phyloP scores from a whole-genome alignment of 495 filamentous ascomycete species.

The Daldinia caldariorum region DNA sequence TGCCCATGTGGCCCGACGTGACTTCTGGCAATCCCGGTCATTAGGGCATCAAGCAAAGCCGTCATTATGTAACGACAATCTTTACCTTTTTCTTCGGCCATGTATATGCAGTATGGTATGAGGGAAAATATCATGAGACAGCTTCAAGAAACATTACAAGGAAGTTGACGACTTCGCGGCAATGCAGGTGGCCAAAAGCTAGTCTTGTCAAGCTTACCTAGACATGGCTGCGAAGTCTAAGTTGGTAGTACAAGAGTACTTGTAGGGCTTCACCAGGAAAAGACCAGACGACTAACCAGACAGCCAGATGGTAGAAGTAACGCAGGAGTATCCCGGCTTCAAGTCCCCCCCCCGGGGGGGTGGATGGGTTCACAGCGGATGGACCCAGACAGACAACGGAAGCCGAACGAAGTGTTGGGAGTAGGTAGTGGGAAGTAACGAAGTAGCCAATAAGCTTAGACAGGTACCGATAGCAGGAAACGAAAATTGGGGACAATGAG shows the following conservation, averaged over 20 bases:
- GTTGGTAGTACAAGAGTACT: conserved; percentile 37
- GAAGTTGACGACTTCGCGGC: conserved; percentile 46
- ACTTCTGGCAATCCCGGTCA: conserved; percentile 49
- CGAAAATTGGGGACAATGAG: conserved; percentile 44
- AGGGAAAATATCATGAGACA: conserved; percentile 49
- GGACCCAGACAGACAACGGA: conserved; percentile 41
- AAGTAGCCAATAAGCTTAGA: conserved; percentile 41
- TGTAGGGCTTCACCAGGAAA: conserved; percentile 38
- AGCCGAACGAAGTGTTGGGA: conserved; percentile 45
- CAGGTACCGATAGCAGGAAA: conserved; percentile 37
- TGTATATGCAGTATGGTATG: conserved; percentile 51
- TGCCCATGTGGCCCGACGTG: conserved; percentile 52
- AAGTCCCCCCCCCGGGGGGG: conserved; percentile 27
- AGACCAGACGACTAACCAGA: conserved; percentile 42
- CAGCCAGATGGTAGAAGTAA: conserved; percentile 35
- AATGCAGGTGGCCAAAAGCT: conserved; percentile 46
- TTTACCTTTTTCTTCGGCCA: conserved; percentile 48
- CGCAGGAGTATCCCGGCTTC: conserved; percentile 46
- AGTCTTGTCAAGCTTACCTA: conserved; percentile 43
- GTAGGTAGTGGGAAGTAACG: conserved; percentile 28
- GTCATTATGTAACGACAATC: conserved; percentile 52
- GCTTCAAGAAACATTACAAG: conserved; percentile 47
- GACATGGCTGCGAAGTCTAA: conserved; percentile 41
- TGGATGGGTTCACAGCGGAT: conserved; percentile 42
- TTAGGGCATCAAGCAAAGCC: conserved; percentile 48